Base-by-base conservation (phyloP, 2,329 filamentous ascomycete species). In the Tympanopsis confertula region DNA sequence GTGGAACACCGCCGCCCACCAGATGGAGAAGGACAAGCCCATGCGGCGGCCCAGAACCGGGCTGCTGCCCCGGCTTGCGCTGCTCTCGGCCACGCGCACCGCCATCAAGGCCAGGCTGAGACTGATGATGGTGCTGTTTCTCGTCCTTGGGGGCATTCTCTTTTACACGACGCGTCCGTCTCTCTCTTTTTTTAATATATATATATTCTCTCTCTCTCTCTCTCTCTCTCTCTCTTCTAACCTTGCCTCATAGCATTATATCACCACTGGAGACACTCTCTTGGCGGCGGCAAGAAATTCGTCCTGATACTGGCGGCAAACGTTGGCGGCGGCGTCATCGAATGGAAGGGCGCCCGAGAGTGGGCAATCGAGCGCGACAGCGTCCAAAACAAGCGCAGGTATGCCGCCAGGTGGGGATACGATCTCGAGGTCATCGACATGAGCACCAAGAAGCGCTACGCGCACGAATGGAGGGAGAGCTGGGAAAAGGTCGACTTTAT, bases 401-500 rank as follows among this genome's bases (percentile, higher is more conserved):
- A 98, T 54, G 82, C 78, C 2, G 70, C 75, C 22, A 74, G 71
- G 55, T 96, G 91, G 88, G 91, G 91, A 13, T 96, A 98, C 57
- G 83, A 95, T 44, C 66, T 98, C 41, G 91, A 98, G 57, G 82
- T 96, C 53, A 86, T 94, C 47, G 93, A 98, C 57, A 94, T 98
- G 88, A 89, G 87, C 64, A 94, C 88, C 38, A 94, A 95, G 72
- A 96, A 95, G 65, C 79, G 88, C 47, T 98, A 98, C 56, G 89
- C 91, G 19, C 91, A 98, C 62, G 91, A 98, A 62, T 98, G 91
- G 91, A 77, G 91, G 52, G 91, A 98, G 62, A 93, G 88, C 58
- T 98, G 91, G 91, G 91, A 98, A 62, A 96, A 96, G 68, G 88
- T 95, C 43, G 91, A 98, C 57, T 87, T 86, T 30, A 78, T 98